These are phyloP conservation scores for Picea sitchensis DNA, from an alignment of 75 land plant genomes.

Conservation along the genomic window DNA sequence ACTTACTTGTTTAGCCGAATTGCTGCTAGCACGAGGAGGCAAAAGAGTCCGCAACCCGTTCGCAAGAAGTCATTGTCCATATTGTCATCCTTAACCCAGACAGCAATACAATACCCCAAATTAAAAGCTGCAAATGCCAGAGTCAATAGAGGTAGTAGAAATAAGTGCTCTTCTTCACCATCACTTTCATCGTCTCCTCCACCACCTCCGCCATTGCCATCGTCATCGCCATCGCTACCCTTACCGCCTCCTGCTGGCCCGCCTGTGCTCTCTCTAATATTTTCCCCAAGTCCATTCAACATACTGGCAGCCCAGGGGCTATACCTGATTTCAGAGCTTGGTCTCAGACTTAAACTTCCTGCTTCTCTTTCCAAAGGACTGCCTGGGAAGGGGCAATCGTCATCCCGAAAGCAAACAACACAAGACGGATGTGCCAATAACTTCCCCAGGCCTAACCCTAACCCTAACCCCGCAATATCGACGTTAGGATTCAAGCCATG, in stretches of 20 bases:
- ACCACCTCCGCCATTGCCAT: constrained; percentile 31
- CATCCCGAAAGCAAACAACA: constrained; percentile 36
- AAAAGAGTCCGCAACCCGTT: constrained; percentile 41
- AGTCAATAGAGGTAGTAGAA: constrained; percentile 34
- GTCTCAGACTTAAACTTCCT: constrained; percentile 18
- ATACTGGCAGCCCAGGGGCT: constrained; percentile 46
- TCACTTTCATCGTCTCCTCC: constrained; percentile 43
- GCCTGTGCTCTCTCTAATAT: constrained; percentile 26
- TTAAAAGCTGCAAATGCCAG: constrained; percentile 50
- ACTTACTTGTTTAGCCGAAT: constrained; percentile 45
- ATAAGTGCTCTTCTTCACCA: constrained; percentile 32
- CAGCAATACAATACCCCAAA: constrained; percentile 46
- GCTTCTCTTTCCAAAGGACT: constrained; percentile 24
- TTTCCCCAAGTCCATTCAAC: constrained; percentile 26
- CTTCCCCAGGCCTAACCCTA: neutral
- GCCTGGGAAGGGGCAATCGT: constrained; percentile 32
- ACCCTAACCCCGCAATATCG: neutral
- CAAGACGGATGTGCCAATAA: neutral
- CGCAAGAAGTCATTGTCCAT: constrained; percentile 32
- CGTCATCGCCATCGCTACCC: constrained; percentile 31
- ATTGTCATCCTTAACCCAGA: constrained; percentile 48
- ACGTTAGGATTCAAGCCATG: neutral
- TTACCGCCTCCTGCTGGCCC: constrained; percentile 24
- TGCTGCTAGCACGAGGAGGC: constrained; percentile 32
- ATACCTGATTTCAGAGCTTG: constrained; percentile 16